Base-by-base conservation (phyloP, 2,329 filamentous ascomycete species). In the Blumeriella jaapii region DNA sequence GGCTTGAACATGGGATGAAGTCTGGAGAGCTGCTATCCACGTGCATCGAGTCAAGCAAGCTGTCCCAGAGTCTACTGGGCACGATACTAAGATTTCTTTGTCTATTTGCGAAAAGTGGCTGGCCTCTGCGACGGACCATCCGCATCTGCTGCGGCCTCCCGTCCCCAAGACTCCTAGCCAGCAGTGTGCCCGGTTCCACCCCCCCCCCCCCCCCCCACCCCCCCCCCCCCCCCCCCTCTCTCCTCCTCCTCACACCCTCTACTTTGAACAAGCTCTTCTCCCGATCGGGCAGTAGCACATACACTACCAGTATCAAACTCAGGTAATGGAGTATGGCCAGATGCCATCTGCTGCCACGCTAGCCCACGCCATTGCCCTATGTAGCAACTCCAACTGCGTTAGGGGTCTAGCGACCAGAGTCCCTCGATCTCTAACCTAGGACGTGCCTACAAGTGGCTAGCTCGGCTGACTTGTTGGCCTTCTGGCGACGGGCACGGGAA, bases 21-120 rank as follows among this genome's bases (percentile, higher is more conserved):
- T 14, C 24, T 42, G 31, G 31, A 42, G 33, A 29, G 41, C 38
- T 46, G 25, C 47, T 52, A 49, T 60, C 63, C 64, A 68, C 63
- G 62, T 68, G 64, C 67, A 64, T 65, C 67, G 67, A 70, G 67
- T 71, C 66, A 61, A 63, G 59, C 54, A 59, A 61, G 26, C 36
- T 47, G 40, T 44, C 36, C 57, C 34, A 46, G 37, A 36, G 12
- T 29, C 27, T 36, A 29, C 41, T 29, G 29, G 35, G 25, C 33
- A 38, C 41, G 44, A 42, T 43, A 29, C 34, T 42, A 39, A 27
- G 36, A 42, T 57, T 59, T 61, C 64, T 67, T 67, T 67, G 63
- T 67, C 62, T 55, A 55, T 50, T 42, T 56, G 55, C 48, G 58
- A 55, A 57, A 52, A 13, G 36, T 45, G 40, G 25, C 40, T 37